Base-by-base conservation (phyloP, 1,284 basidiomycete species). In the Paramarasmius palmivorus region DNA sequence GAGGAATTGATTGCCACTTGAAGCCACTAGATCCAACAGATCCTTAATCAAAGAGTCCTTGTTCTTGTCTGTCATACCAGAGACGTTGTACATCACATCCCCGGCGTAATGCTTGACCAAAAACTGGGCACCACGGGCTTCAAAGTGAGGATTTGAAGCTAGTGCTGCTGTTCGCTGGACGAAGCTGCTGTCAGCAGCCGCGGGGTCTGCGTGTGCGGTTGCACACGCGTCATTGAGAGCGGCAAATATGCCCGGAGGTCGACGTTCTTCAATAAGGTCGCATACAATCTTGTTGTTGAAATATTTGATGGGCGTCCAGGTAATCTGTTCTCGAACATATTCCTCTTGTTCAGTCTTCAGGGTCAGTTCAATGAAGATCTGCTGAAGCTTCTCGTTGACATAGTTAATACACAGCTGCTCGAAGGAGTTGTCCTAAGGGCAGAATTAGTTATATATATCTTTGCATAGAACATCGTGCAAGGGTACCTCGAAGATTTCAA, bases 321-420 rank as follows among this genome's bases (percentile, higher is more conserved):
- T 93, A 76, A 99, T 99, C 73, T 97, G 91, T 70, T 99, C 96
- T 57, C 91, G 84, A 19, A 96, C 94, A 66, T 99, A 99, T 74
- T 99, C 97, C 69, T 99, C 97, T 72, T 99, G 97, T 70, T 99
- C 97, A 12, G 95, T 95, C 78, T 99, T 99, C 64, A 99, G 80
- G 0, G 97, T 99, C 48, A 99, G 81, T 71, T 99, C 95, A 67
- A 99, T 99, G 73, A 99, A 99, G 68, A 99, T 98, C 70, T 99
- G 97, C 64, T 98, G 95, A 8, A 95, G 83, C 73, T 98, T 98
- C 74, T 99, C 97, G 79, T 99, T 99, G 76, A 99, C 97, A 66
- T 99, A 99, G 78, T 99, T 99, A 82, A 99, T 99, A 77, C 97
- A 99, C 19, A 99, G 84, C 73, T 99, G 95, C 68, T 98, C 96